phyloP scores from a whole-genome alignment of 2,329 filamentous ascomycete genomes.

The Penicillium sp. region DNA sequence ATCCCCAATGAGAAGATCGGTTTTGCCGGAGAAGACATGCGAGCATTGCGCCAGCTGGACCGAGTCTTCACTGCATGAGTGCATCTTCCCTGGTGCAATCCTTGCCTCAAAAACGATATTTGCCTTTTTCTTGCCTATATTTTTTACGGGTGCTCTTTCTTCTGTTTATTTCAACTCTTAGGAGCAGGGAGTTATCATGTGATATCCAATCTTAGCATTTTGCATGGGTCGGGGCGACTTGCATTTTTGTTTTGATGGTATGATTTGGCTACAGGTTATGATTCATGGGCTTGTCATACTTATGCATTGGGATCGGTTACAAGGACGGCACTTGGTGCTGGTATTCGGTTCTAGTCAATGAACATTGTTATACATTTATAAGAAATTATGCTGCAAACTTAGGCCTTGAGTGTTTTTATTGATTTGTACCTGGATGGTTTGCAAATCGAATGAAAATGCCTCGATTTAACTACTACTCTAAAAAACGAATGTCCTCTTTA shows the following conservation, averaged over 20 bases:
- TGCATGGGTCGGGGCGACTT: slow-evolving; percentile 20
- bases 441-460: too few relatives aligned
- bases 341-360: slow-evolving; percentile 8
- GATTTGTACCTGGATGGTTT: too few relatives aligned
- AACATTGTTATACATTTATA: slow-evolving; percentile 12
- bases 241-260: slow-evolving; percentile 12
- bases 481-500: too few relatives aligned
- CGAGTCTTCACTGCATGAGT: slow-evolving; percentile 43
- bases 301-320: slow-evolving; percentile 25
- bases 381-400: too few relatives aligned
- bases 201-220: slow-evolving; percentile 22
- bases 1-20: slow-evolving; percentile 54
- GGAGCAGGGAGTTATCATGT: slow-evolving; percentile 11
- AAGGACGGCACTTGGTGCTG: slow-evolving; percentile 16
- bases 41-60: slow-evolving; percentile 62
- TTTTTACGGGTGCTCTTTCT: too few relatives aligned
- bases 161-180: neutral
- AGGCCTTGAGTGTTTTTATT: too few relatives aligned
- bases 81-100: neutral
- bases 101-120: neutral
- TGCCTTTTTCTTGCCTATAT: too few relatives aligned
- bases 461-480: too few relatives aligned
- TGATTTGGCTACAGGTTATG: slow-evolving; percentile 10
- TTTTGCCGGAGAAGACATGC: slow-evolving; percentile 56
- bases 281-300: slow-evolving; percentile 12